phyloP scores from a whole-genome alignment of 805 yeast species.

The Candida koratica region DNA sequence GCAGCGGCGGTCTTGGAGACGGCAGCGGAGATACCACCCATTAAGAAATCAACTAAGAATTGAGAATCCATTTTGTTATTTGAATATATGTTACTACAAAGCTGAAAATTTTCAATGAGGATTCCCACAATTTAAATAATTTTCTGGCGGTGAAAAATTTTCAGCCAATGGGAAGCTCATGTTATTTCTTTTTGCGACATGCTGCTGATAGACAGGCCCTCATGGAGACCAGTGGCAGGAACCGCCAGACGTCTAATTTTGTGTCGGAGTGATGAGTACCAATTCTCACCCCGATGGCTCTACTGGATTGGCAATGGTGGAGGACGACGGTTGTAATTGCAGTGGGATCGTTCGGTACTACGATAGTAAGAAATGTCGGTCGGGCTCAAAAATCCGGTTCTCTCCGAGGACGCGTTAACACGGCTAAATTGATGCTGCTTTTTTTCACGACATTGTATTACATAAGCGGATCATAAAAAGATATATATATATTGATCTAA shows the following conservation, averaged over 20 bases:
- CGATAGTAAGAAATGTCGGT: conserved; percentile 8
- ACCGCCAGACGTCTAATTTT: too few relatives aligned
- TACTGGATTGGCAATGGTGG: too few relatives aligned
- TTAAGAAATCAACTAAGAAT: conserved; percentile 26
- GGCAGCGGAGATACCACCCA: conserved; percentile 99
- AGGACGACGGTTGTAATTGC: too few relatives aligned
- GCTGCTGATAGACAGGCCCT: too few relatives aligned
- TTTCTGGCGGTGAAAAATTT: conserved; percentile 10
- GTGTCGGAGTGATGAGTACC: background rate
- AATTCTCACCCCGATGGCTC: too few relatives aligned
- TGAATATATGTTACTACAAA: conserved; percentile 10
- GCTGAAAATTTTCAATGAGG: conserved; percentile 15
- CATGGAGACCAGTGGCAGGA: too few relatives aligned
- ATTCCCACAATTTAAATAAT: conserved; percentile 11
- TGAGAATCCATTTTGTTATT: conserved; percentile 15
- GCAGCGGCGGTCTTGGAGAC: conserved; percentile 97
- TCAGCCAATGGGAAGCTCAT: conserved; percentile 12
- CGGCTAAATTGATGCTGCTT: too few relatives aligned
- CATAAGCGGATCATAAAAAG: too few relatives aligned
- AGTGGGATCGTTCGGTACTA: too few relatives aligned
- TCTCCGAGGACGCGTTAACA: conserved; percentile 9
- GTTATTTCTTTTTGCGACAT: conserved; percentile 7
- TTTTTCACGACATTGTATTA: too few relatives aligned
- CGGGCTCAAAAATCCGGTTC: conserved; percentile 6
- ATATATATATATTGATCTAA: too few relatives aligned